Conservation (phyloP, 1,284 basidiomycete species). For the Boletus calvinii region DNA sequence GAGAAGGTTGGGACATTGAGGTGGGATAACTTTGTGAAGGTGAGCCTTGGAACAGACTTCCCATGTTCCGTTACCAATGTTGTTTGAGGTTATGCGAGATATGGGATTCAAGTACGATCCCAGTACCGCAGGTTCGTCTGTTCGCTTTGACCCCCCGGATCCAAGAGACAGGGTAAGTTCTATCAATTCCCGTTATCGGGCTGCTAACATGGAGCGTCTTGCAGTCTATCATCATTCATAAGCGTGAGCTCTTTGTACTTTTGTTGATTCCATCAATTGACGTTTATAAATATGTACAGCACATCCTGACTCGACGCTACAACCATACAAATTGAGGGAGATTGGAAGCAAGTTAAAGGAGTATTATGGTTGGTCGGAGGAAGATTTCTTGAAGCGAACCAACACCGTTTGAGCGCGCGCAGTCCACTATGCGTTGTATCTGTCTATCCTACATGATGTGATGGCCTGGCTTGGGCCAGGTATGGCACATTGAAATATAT, state of each 20-base stretch:
- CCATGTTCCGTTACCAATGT: not conserved
- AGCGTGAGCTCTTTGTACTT: constrained; percentile 47
- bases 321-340: constrained; percentile 49
- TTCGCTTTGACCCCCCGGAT: constrained; percentile 74
- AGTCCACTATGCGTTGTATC: not conserved
- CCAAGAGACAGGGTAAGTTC: constrained; percentile 50
- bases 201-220: constrained; percentile 7
- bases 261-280: not conserved
- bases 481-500: not conserved
- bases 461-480: not conserved
- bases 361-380: constrained; percentile 69
- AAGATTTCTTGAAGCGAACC: constrained; percentile 46
- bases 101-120: constrained; percentile 74
- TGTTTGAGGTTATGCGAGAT: constrained; percentile 64
- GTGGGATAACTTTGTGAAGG: constrained; percentile 69
- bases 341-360: constrained; percentile 59
- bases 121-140: constrained; percentile 76
- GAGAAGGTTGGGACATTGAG: constrained; percentile 66
- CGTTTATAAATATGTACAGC: constrained; percentile 40
- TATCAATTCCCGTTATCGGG: not conserved
- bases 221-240: constrained; percentile 74
- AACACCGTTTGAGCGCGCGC: constrained; percentile 4
- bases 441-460: not conserved
- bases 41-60: constrained; percentile 20
- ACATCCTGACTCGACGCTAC: constrained; percentile 67